Percentiles rank a stretch among this genome's conserved stretches.
These are phyloP conservation scores for Cavenderia fasciculata DNA, from an alignment of 78 protist species.

Conservation along the genomic window DNA sequence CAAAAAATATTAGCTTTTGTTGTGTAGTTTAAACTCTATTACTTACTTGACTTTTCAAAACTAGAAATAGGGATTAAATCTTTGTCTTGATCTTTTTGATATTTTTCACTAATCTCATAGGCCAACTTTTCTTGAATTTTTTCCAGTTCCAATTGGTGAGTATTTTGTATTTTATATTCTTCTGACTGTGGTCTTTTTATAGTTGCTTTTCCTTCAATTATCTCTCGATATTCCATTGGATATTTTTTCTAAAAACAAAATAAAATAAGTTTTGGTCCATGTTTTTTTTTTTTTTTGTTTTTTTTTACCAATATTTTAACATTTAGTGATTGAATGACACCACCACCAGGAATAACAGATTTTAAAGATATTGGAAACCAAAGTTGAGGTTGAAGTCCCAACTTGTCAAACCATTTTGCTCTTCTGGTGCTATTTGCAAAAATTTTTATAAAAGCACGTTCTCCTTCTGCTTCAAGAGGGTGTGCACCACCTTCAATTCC, in stretches of 20 bases:
- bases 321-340: conserved; percentile 6
- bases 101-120: too few species aligned
- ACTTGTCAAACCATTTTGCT: conserved; percentile 61
- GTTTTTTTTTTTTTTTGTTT: too few species aligned
- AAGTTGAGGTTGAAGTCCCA: conserved; percentile 25
- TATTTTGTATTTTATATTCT: too few species aligned
- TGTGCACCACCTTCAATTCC: conserved; percentile 57
- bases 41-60: not conserved
- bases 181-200: too few species aligned
- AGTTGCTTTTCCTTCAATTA: too few species aligned
- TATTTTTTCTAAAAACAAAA: conserved; percentile 1
- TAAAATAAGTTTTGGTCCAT: not conserved
- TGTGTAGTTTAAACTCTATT: not conserved
- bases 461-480: conserved; percentile 43
- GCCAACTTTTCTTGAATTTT: too few species aligned
- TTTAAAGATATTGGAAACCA: conserved; percentile 33
- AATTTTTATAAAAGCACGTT: conserved; percentile 22
- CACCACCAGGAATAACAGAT: conserved; percentile 61
- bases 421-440: conserved; percentile 58
- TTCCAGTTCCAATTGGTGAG: too few species aligned
- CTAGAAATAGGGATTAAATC: not conserved
- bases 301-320: not conserved
- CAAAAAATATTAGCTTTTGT: not conserved
- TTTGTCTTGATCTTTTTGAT: not conserved
- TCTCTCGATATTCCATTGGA: not conserved